Evolutionary conservation across 1,284 basidiomycete species (phyloP).

Genomic region (Malassezia slooffiae): DNA sequence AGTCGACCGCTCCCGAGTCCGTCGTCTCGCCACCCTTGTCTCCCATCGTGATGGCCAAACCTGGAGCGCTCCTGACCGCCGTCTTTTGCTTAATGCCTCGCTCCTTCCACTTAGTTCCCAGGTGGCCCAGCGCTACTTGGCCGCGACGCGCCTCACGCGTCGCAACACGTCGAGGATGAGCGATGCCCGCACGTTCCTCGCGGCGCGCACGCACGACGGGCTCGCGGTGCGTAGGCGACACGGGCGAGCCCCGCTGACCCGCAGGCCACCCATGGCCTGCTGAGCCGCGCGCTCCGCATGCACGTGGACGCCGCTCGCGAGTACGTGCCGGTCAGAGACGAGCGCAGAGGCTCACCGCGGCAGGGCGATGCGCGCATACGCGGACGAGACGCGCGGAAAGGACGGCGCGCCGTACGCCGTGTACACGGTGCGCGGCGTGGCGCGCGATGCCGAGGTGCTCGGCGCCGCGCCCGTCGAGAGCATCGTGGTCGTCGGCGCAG

Average conservation of each 20-base stretch:
- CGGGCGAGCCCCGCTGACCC: too few species aligned
- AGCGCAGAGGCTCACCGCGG: neutral
- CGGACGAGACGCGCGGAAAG: conserved; percentile 11
- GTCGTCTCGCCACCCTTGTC: too few species aligned
- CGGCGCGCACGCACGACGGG: conserved; percentile 25
- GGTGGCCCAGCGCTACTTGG: neutral
- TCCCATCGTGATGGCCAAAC: too few species aligned
- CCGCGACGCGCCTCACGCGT: neutral
- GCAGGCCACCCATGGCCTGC: conserved; percentile 26
- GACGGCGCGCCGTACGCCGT: neutral
- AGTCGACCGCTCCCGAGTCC: conserved; percentile 10
- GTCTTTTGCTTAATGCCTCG: too few species aligned
- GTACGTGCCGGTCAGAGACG: too few species aligned
- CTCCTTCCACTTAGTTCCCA: too few species aligned
- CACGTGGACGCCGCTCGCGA: conserved; percentile 27
- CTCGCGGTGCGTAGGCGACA: conserved; percentile 16
- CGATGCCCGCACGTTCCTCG: conserved; percentile 19
- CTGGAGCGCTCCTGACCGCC: too few species aligned
- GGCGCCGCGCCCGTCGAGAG: conserved; percentile 8
- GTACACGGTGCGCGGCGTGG: neutral
- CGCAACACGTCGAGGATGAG: conserved; percentile 4
- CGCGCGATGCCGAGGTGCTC: neutral
- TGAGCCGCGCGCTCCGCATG: conserved; percentile 27
- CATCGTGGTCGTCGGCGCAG: conserved; percentile 7
- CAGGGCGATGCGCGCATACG: conserved; percentile 16